A percentile compares a stretch with the other conserved stretches of the same genome.
These are phyloP conservation scores for Cicer yamashitae DNA, from an alignment of 306 rosid species.

Conservation along the genomic window DNA sequence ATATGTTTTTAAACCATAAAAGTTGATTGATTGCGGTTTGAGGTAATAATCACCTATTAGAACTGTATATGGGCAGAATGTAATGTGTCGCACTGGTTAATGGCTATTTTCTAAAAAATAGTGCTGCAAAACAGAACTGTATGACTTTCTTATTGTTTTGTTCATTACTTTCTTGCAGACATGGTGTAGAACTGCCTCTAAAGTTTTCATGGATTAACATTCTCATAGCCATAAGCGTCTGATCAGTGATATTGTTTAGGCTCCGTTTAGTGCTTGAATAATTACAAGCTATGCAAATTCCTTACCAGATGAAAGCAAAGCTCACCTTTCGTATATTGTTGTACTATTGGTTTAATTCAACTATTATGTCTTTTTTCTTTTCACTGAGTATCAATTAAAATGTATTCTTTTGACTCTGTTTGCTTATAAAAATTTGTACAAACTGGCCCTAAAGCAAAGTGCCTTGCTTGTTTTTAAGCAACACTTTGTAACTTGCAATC, in stretches of 20 bases:
- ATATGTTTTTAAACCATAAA: no score
- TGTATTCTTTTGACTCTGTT: not conserved
- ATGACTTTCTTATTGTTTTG: not conserved
- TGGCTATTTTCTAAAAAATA: no score
- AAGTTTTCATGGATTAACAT: conserved; percentile 81
- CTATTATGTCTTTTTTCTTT: conserved; percentile 12
- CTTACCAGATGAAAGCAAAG: conserved; percentile 20
- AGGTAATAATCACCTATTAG: no score
- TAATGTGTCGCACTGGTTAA: no score
- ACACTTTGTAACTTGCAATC: no score
- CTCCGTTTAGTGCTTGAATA: not conserved
- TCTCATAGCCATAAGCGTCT: conserved; percentile 80
- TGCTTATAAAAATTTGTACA: not conserved
- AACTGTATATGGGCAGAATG: no score
- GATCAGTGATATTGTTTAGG: conserved; percentile 74
- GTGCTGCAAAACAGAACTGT: no score
- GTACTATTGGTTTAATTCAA: conserved; percentile 9
- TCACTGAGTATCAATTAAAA: conserved; percentile 33
- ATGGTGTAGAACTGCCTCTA: conserved; percentile 88
- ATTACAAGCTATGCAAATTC: not conserved
- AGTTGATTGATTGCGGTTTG: no score
- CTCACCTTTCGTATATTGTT: conserved; percentile 37
- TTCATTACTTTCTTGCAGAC: conserved; percentile 55
- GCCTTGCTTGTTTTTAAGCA: no score
- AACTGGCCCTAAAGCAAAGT: no score